Base-by-base conservation (phyloP, 2,329 filamentous ascomycete species). In the Anthostomella pinea region DNA sequence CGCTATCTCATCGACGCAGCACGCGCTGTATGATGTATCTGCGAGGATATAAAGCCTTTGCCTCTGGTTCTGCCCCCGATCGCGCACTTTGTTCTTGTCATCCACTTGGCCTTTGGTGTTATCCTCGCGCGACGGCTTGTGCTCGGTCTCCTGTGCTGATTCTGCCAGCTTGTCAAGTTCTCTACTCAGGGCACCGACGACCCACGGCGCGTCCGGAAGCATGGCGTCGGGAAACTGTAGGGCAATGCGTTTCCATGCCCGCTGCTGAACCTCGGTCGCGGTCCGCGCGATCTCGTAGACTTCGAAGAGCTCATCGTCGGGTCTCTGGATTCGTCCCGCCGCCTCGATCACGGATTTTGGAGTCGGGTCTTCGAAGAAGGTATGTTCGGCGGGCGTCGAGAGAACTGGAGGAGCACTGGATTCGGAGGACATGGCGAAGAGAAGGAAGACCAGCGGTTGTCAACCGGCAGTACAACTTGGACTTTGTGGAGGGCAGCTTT, bases 141-240 rank as follows among this genome's bases (percentile, higher is more conserved):
- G n/a, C n/a, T n/a, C n/a, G n/a, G n/a, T n/a, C 37, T 31, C 26
- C 24, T 33, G 29, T 25, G 9, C 6, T 3, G 8, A 15, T n/a
- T 28, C 22, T 24, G 39, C 9, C 31, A 54, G 24, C 21, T 43
- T 45, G 4, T 42, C 54, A 20, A 70, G 52, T 31, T 65, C 64
- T 8, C 40, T 34, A 10, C 46, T 47, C 44, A 95, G 64, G 1
- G 79, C 68, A 35, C 83, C 79, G 38, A 84, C 88, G 0, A 96
- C 86, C 39, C 84, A 75, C 5, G 88, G 84, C 7, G 87, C 87
- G 70, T 98, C 89, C 1, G 78, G 72, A 1, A 98, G 75, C 87
- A 97, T 95, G 18, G 83, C 75, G 65, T 98, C 93, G 0, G 93
- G 91, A 52, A 98, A 97, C 59, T 98, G 93, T n/a, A 98, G 68